Percentiles rank a stretch among this genome's conserved stretches.
Evolutionary conservation across 768 basidiomycete species (phyloP).

Genomic region (Tylopilus rubrobrunneus): DNA sequence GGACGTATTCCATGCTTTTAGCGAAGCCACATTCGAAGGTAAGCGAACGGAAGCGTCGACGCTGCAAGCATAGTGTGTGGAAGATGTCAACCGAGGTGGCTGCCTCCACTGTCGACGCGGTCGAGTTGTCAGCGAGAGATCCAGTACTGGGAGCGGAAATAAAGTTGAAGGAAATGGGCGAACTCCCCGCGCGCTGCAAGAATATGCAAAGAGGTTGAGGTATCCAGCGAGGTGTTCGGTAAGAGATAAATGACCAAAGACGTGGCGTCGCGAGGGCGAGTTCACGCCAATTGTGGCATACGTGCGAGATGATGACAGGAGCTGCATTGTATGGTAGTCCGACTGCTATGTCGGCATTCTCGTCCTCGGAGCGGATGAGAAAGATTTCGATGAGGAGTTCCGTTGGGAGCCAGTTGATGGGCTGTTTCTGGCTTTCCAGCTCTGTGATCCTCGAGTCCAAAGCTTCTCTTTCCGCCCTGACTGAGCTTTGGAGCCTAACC

Average conservation of each 20-base stretch:
- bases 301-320: slow-evolving; percentile 43
- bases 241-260: slow-evolving; percentile 43
- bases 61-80: slow-evolving; percentile 16
- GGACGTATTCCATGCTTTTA: slow-evolving; percentile 27
- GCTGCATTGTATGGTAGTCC: slow-evolving; percentile 28
- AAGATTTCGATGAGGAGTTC: slow-evolving; percentile 49
- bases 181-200: slow-evolving; percentile 33
- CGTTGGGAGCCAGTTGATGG: slow-evolving; percentile 48
- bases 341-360: slow-evolving; percentile 19
- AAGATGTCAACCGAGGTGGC: slow-evolving; percentile 26
- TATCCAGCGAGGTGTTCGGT: slow-evolving; percentile 24
- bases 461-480: slow-evolving; percentile 31
- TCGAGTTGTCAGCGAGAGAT: slow-evolving; percentile 2
- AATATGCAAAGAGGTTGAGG: slow-evolving; percentile 26
- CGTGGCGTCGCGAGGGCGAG: slow-evolving; percentile 39
- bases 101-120: slow-evolving; percentile 17
- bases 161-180: slow-evolving; percentile 36
- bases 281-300: slow-evolving; percentile 47
- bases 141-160: slow-evolving; percentile 16
- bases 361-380: slow-evolving; percentile 25
- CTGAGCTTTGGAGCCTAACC: slow-evolving; percentile 34
- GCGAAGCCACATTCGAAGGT: slow-evolving; percentile 31
- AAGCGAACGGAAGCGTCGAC: slow-evolving; percentile 31
- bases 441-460: slow-evolving; percentile 29
- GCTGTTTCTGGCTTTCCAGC: slow-evolving; percentile 40